Conservation (phyloP, 2,329 filamentous ascomycete genomes). For the Ophiostoma quercus region DNA sequence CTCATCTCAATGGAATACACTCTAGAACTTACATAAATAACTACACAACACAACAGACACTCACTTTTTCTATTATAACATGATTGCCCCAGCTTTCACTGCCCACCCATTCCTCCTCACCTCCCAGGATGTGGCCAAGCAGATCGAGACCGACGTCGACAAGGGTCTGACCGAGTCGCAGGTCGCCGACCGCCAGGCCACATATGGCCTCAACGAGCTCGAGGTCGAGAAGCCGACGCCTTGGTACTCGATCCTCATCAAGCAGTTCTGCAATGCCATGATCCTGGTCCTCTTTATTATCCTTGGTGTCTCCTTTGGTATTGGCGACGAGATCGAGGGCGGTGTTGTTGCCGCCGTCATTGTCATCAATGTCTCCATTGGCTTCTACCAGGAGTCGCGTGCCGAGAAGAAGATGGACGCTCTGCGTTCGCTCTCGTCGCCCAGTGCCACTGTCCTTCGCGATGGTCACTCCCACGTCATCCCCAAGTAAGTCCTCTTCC, state of each 20-base stretch:
- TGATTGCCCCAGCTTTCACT: constrained; percentile 35
- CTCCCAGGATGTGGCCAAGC: constrained; percentile 56
- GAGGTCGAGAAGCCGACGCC: constrained; percentile 62
- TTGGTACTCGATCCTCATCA: constrained; percentile 66
- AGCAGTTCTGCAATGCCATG: constrained; percentile 74
- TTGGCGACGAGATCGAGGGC: constrained; percentile 44
- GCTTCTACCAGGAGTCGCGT: constrained; percentile 60
- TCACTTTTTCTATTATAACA: background rate
- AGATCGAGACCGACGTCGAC: constrained; percentile 59
- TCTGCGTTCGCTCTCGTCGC: constrained; percentile 55
- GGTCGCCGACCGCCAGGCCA: constrained; percentile 53
- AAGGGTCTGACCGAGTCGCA: constrained; percentile 59
- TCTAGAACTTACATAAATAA: constrained; percentile 14
- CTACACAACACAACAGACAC: background rate
- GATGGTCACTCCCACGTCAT: constrained; percentile 54
- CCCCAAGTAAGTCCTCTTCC: constrained; percentile 48
- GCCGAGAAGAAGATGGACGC: constrained; percentile 65
- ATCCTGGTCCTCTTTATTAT: constrained; percentile 64
- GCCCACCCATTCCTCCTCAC: constrained; percentile 58
- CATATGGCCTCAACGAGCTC: constrained; percentile 64
- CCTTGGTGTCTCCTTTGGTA: constrained; percentile 65
- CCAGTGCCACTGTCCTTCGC: constrained; percentile 57
- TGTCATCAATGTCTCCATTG: constrained; percentile 62
- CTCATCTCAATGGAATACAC: constrained; percentile 18
- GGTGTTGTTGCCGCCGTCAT: constrained; percentile 36